Conservation (phyloP, 495 filamentous ascomycete genomes). For the Mytilinidion resinicola region DNA sequence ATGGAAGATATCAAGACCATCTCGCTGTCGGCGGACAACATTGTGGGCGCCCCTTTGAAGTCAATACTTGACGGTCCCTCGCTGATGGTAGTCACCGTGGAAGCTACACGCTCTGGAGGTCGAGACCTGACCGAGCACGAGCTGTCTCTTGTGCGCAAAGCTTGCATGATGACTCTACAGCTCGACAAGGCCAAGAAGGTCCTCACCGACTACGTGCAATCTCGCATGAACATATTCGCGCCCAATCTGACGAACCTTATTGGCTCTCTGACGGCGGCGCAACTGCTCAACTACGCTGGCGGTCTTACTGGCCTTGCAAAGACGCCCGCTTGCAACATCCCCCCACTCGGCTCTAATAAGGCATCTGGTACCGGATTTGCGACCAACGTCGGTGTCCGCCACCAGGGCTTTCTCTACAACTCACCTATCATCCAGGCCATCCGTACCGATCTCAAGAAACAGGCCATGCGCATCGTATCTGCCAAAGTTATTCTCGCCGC, state of each 20-base stretch:
- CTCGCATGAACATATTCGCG: slow-evolving; percentile 91
- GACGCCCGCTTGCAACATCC: slow-evolving; percentile 86
- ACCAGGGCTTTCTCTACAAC: slow-evolving; percentile 91
- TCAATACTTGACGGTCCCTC: slow-evolving; percentile 79
- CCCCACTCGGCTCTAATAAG: slow-evolving; percentile 83
- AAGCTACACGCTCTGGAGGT: slow-evolving; percentile 83
- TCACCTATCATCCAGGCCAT: slow-evolving; percentile 80
- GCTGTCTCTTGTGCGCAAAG: slow-evolving; percentile 64
- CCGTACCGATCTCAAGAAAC: slow-evolving; percentile 78
- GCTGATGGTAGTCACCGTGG: slow-evolving; percentile 92
- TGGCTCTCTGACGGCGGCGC: slow-evolving; percentile 90
- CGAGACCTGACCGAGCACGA: slow-evolving; percentile 67
- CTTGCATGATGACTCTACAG: slow-evolving; percentile 79
- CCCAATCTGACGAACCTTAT: slow-evolving; percentile 91
- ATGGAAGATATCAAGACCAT: slow-evolving; percentile 81
- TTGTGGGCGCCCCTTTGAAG: slow-evolving; percentile 65
- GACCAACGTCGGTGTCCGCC: slow-evolving; percentile 84
- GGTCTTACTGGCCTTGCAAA: slow-evolving; percentile 84
- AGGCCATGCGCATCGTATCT: slow-evolving; percentile 92
- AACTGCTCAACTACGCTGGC: slow-evolving; percentile 88
- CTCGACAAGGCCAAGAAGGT: slow-evolving; percentile 82
- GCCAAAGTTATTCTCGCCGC: slow-evolving; percentile 90
- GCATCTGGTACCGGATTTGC: slow-evolving; percentile 78
- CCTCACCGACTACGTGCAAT: slow-evolving; percentile 92
- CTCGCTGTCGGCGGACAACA: slow-evolving; percentile 63